Conservation (phyloP, 2,329 filamentous ascomycete genomes). For the Sarocladiaceae sp. region DNA sequence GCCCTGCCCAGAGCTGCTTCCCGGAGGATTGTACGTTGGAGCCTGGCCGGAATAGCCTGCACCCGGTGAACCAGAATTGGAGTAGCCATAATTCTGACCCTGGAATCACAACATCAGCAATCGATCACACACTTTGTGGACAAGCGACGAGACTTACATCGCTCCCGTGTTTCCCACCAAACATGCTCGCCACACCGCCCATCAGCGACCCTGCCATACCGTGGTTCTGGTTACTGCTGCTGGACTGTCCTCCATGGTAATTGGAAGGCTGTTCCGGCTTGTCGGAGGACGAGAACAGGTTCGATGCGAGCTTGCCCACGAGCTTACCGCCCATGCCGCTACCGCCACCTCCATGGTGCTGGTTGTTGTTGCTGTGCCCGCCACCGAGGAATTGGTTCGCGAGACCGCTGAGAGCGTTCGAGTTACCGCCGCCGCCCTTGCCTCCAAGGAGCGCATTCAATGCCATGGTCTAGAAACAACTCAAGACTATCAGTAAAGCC, state of each 20-base stretch:
- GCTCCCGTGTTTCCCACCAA: constrained; percentile 35
- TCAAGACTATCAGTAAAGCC: neutral
- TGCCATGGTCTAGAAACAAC: constrained; percentile 47
- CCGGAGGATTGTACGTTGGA: constrained; percentile 41
- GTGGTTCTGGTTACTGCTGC: constrained; percentile 29
- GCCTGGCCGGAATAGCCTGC: constrained; percentile 56
- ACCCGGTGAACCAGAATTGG: constrained; percentile 47
- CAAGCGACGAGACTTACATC: constrained; percentile 17
- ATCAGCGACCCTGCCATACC: constrained; percentile 51
- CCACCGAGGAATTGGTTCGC: constrained; percentile 44
- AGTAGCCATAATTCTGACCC: constrained; percentile 61
- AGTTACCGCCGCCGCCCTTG: constrained; percentile 25
- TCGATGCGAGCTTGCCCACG: constrained; percentile 53
- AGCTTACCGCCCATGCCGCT: constrained; percentile 42
- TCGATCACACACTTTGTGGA: constrained; percentile 14
- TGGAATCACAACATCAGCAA: constrained; percentile 18
- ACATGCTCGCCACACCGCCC: constrained; percentile 51
- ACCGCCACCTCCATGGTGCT: constrained; percentile 14
- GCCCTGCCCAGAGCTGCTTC: constrained; percentile 21
- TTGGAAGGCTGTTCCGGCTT: constrained; percentile 43
- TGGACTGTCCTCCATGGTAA: constrained; percentile 42
- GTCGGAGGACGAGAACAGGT: constrained; percentile 43
- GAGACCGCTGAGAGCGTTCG: constrained; percentile 34
- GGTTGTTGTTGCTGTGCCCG: constrained; percentile 20
- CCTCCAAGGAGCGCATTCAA: constrained; percentile 54